phyloP scores from a whole-genome alignment of 441 rosid genomes.

The Mallotus japonicus region DNA sequence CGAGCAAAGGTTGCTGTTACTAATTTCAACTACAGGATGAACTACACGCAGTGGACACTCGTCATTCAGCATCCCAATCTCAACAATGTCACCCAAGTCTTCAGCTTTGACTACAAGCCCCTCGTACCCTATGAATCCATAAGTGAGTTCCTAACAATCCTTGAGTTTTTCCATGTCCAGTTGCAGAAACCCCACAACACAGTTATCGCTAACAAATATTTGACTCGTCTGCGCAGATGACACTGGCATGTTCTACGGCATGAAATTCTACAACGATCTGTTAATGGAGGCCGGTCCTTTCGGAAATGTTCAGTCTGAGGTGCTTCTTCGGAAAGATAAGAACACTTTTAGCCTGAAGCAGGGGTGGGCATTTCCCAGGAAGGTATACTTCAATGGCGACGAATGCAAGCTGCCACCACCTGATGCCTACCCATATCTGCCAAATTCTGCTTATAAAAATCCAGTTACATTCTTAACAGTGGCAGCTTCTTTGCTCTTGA shows the following conservation, averaged over 20 bases:
- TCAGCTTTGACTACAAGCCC: conserved; percentile 89
- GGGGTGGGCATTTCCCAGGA: conserved; percentile 75
- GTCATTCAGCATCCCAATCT: conserved; percentile 94
- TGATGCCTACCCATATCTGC: conserved; percentile 76
- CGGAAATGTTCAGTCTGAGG: conserved; percentile 64
- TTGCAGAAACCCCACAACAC: conserved; percentile 9
- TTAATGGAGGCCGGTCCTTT: conserved; percentile 68
- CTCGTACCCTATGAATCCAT: conserved; percentile 70
- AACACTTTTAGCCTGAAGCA: conserved; percentile 61
- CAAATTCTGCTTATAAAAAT: conserved; percentile 50
- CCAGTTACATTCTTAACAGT: conserved; percentile 28
- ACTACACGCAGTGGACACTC: conserved; percentile 85
- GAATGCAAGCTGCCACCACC: conserved; percentile 84
- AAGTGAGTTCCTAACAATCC: conserved; percentile 45
- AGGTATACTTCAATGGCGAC: conserved; percentile 65
- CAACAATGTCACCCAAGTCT: conserved; percentile 76
- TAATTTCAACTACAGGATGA: conserved; percentile 80
- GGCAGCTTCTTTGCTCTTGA: conserved; percentile 38
- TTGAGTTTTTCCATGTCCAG: not conserved
- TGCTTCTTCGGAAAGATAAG: conserved; percentile 61
- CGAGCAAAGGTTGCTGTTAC: conserved; percentile 83
- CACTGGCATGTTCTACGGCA: conserved; percentile 64
- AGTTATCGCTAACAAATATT: not conserved
- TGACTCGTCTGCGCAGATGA: conserved; percentile 46
- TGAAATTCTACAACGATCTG: conserved; percentile 63